Evolutionary conservation across 108 stramenopile species (phyloP).

Genomic region (Pseudonitzschia pungens): DNA sequence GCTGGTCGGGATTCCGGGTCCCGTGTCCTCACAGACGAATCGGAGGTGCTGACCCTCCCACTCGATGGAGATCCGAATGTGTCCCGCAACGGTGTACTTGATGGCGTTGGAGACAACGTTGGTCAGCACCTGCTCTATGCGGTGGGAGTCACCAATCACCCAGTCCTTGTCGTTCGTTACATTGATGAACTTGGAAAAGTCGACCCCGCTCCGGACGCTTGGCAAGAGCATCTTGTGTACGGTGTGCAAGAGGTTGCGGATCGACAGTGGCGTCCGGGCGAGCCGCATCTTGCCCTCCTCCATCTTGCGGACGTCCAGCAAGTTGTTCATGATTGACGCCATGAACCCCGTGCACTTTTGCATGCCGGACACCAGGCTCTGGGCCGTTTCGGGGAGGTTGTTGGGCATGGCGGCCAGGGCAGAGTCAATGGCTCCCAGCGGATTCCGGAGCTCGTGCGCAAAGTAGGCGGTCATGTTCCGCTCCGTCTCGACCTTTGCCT

Average conservation of each 20-base stretch:
- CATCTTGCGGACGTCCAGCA: conserved; percentile 69
- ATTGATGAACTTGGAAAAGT: conserved; percentile 28
- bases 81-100: conserved; percentile 69
- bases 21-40: conserved; percentile 68
- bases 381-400: conserved; percentile 42
- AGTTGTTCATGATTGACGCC: conserved; percentile 76
- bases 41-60: conserved; percentile 42
- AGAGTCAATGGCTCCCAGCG: conserved; percentile 66
- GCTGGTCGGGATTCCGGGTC: conserved; percentile 73
- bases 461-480: conserved; percentile 79
- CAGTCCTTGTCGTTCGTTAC: conserved; percentile 36
- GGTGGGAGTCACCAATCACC: conserved; percentile 63
- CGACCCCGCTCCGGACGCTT: conserved; percentile 45
- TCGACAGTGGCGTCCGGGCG: conserved; percentile 30
- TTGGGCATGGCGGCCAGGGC: conserved; percentile 65
- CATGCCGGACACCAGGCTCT: conserved; percentile 51
- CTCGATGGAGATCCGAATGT: conserved; percentile 37
- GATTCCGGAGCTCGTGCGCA: conserved; percentile 71
- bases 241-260: conserved; percentile 26
- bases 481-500: conserved; percentile 74
- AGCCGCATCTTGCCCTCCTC: conserved; percentile 75
- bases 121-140: conserved; percentile 67
- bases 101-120: conserved; percentile 73
- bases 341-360: conserved; percentile 65
- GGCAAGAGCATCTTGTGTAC: conserved; percentile 63